phyloP scores from a whole-genome alignment of 1,284 basidiomycete genomes.

The Volvariella surrecta region DNA sequence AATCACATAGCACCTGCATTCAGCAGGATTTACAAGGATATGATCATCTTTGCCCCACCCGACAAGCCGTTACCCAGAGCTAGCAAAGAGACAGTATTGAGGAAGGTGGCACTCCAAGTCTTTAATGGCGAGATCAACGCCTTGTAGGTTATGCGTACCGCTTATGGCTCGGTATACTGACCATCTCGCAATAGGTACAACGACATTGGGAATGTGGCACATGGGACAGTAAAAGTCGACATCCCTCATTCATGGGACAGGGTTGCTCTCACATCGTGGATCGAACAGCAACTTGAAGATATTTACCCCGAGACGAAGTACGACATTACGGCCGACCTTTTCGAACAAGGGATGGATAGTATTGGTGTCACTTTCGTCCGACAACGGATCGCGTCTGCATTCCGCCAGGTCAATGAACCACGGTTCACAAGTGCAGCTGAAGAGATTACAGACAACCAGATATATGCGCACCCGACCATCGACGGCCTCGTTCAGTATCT shows the following conservation, averaged over 20 bases:
- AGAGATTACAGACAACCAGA: conserved; percentile 17
- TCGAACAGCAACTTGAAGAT: conserved; percentile 18
- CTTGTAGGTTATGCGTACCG: conserved; percentile 18
- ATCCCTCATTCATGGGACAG: conserved; percentile 19
- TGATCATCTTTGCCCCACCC: conserved; percentile 23
- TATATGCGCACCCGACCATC: conserved; percentile 26
- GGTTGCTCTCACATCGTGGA: conserved; percentile 18
- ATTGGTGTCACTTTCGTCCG: conserved; percentile 26
- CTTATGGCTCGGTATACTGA: not conserved
- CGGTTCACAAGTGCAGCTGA: conserved; percentile 9
- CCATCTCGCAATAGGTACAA: conserved; percentile 22
- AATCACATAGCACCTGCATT: conserved; percentile 28
- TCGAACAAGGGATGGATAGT: conserved; percentile 32
- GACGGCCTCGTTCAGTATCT: conserved; percentile 19
- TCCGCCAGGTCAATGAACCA: conserved; percentile 13
- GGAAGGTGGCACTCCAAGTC: conserved; percentile 22
- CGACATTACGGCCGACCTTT: conserved; percentile 20
- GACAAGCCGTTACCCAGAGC: conserved; percentile 26
- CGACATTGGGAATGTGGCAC: conserved; percentile 16
- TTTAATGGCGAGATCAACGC: conserved; percentile 26
- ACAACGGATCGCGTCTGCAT: conserved; percentile 19
- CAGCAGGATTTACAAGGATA: conserved; percentile 33
- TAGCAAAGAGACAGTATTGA: conserved; percentile 28
- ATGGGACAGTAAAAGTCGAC: conserved; percentile 8
- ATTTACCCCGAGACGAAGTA: conserved; percentile 14